Evolutionary conservation across 1,139 yeast genomes (phyloP).

Genomic region (Diutina sp.): DNA sequence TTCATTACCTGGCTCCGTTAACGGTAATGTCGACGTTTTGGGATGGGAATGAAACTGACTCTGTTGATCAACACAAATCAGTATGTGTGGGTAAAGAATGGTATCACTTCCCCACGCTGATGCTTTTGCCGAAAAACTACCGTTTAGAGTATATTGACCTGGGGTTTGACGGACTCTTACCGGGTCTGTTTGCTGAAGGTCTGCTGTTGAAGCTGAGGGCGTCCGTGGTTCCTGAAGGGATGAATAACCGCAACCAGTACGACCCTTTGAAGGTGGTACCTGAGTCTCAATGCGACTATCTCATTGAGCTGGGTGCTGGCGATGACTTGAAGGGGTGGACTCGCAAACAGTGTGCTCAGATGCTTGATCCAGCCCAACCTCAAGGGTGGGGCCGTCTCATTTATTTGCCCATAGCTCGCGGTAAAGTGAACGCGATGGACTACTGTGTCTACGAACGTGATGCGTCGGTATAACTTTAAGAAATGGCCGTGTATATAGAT

Average conservation of each 20-base stretch:
- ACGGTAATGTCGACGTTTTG: constrained; percentile 15
- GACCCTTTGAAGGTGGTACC: constrained; percentile 37
- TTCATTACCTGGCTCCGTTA: constrained; percentile 53
- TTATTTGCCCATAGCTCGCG: constrained; percentile 25
- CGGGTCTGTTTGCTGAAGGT: constrained; percentile 66
- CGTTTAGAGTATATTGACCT: constrained; percentile 58
- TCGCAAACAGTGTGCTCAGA: constrained; percentile 23
- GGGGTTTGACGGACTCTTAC: constrained; percentile 79
- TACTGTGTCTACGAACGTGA: constrained; percentile 25
- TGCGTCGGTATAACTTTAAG: not conserved
- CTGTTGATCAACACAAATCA: not conserved
- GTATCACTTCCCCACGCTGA: constrained; percentile 86
- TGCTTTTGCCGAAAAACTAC: constrained; percentile 50
- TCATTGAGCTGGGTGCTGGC: constrained; percentile 31
- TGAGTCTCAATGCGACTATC: constrained; percentile 40
- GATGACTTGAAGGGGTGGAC: constrained; percentile 23
- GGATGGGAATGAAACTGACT: constrained; percentile 14
- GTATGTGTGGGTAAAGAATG: constrained; percentile 90
- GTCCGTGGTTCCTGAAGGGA: constrained; percentile 39
- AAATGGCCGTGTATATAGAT: no score
- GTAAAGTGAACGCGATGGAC: constrained; percentile 27
- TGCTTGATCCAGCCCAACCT: constrained; percentile 35
- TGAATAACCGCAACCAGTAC: constrained; percentile 62
- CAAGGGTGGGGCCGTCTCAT: constrained; percentile 34
- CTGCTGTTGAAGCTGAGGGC: constrained; percentile 14